phyloP scores from a whole-genome alignment of 169 alveolate genomes.

The Perkinsus olseni region DNA sequence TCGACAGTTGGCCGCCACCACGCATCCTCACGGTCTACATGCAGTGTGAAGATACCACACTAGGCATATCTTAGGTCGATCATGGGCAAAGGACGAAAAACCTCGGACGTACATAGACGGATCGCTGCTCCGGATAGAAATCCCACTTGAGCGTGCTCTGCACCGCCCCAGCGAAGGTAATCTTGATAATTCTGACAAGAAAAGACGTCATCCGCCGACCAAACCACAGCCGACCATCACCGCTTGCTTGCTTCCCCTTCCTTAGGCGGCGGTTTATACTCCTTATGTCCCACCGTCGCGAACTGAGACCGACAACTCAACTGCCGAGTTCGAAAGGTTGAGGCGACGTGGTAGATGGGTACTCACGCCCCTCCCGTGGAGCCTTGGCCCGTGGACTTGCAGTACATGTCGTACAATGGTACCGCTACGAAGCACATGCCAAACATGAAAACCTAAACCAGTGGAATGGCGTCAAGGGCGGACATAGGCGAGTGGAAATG shows the following conservation, averaged over 20 bases:
- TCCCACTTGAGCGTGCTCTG: neutral
- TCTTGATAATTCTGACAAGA: neutral
- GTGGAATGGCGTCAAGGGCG: conserved; percentile 10
- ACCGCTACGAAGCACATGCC: conserved; percentile 56
- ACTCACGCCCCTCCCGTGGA: neutral
- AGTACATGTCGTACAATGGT: conserved; percentile 55
- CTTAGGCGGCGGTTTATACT: neutral
- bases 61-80: too few relatives aligned
- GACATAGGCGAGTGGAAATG: too few relatives aligned
- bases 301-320: neutral
- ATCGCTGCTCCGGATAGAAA: neutral
- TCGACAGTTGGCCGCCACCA: too few relatives aligned
- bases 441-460: conserved; percentile 40
- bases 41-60: too few relatives aligned
- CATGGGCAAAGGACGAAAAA: too few relatives aligned
- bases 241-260: neutral
- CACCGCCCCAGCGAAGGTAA: neutral
- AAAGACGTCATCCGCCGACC: neutral
- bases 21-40: too few relatives aligned
- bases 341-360: neutral
- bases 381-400: conserved; percentile 14
- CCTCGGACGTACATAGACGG: neutral
- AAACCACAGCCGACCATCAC: neutral
- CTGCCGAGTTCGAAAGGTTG: neutral
- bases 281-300: neutral